phyloP scores from a whole-genome alignment of 768 basidiomycete species.

The Candolleomyces aberdarensis region DNA sequence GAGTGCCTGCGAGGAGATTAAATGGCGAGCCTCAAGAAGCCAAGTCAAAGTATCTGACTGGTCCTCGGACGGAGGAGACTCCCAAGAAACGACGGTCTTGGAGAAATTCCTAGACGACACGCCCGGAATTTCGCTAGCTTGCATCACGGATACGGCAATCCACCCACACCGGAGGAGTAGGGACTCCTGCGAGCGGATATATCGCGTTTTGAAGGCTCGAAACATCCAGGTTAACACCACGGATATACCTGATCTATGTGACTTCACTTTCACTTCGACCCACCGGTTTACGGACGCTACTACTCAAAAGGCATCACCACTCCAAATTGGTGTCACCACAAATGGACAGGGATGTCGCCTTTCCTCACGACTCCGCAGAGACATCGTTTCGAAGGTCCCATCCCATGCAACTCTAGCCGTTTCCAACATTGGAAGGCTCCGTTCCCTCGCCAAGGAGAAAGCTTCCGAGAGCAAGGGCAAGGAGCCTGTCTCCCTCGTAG shows the following conservation, averaged over 20 bases:
- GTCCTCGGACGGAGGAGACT: conserved; percentile 28
- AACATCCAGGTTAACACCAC: conserved; percentile 83
- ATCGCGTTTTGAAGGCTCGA: conserved; percentile 48
- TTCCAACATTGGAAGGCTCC: conserved; percentile 65
- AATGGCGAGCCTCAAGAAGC: conserved; percentile 52
- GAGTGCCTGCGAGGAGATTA: conserved; percentile 66
- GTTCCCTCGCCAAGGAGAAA: conserved; percentile 46
- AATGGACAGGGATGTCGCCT: conserved; percentile 91
- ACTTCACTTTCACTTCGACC: conserved; percentile 83
- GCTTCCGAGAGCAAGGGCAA: conserved; percentile 7
- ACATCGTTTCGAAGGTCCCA: conserved; percentile 75
- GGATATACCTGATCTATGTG: conserved; percentile 82
- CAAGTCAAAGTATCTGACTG: conserved; percentile 62
- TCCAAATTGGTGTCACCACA: conserved; percentile 84
- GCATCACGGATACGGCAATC: conserved; percentile 78
- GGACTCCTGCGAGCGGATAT: conserved; percentile 57
- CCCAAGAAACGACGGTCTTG: conserved; percentile 41
- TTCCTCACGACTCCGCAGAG: conserved; percentile 72
- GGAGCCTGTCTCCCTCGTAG: conserved; percentile 17
- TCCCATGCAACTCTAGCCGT: conserved; percentile 74
- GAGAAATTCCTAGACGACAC: conserved; percentile 41
- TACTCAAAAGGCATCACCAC: conserved; percentile 42
- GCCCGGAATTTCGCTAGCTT: conserved; percentile 47
- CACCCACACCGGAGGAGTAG: conserved; percentile 38
- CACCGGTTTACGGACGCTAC: conserved; percentile 70